Conservation (phyloP, 208 protist species). For the Zelonia costaricensis region DNA sequence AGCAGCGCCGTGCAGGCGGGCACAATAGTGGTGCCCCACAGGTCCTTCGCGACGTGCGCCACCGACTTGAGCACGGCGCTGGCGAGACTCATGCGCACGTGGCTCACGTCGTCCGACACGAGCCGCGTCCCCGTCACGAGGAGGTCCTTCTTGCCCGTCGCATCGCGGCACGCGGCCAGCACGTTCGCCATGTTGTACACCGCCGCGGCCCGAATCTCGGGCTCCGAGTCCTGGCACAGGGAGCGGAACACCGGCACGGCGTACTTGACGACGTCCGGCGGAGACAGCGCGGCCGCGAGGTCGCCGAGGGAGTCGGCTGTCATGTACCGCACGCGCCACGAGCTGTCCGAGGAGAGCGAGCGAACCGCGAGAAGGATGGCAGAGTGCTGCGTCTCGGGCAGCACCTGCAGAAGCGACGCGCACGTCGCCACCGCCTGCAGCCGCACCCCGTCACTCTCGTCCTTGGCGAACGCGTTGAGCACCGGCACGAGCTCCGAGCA, state of each 20-base stretch:
- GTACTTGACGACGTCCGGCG: constrained; percentile 65
- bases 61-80: constrained; percentile 82
- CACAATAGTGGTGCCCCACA: constrained; percentile 76
- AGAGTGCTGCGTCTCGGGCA: constrained; percentile 80
- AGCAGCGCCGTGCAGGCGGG: constrained; percentile 82
- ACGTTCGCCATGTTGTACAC: constrained; percentile 83
- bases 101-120: constrained; percentile 62
- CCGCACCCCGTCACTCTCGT: constrained; percentile 97
- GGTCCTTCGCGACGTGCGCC: constrained; percentile 65
- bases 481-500: constrained; percentile 90
- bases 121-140: constrained; percentile 74
- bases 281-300: constrained; percentile 56
- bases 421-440: constrained; percentile 94
- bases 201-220: constrained; percentile 85
- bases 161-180: constrained; percentile 59
- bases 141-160: constrained; percentile 64
- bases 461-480: constrained; percentile 88
- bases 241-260: constrained; percentile 70
- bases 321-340: constrained; percentile 99
- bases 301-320: constrained; percentile 94
- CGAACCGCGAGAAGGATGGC: constrained; percentile 85
- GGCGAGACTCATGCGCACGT: constrained; percentile 88
- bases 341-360: constrained; percentile 86
- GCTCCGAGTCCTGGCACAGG: constrained; percentile 81
- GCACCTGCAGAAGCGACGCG: constrained; percentile 81